Base-by-base conservation (phyloP, 139 green algal species). In the Yamagishiella unicocca region DNA sequence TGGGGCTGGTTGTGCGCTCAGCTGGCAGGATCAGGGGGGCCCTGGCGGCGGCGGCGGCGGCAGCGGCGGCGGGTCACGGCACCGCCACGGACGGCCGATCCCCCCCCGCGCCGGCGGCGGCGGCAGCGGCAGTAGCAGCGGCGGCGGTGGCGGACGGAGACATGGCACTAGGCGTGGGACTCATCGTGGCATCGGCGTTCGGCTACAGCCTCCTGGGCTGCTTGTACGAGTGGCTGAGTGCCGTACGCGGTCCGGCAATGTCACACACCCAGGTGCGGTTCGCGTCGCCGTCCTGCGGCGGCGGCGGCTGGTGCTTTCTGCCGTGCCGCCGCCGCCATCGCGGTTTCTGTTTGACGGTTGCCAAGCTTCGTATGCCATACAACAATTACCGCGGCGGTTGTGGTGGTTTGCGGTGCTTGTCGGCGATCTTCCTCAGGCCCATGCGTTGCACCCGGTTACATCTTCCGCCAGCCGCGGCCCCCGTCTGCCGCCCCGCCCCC, bases 141-240 rank as follows among this genome's bases (percentile, higher is more conserved):
- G 40, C 71, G 40, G 27, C 42, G 27, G 45, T 27, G 1, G 45
- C 43, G 42, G 43, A 43, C 25, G 29, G 29, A 10, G 66, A 75
- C 35, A 43, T 89, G n/a, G 43, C 43, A 10, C 35, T 46, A 0
- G 84, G 84, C 27, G 84, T 78, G 21, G 38, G 2, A 27, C 40
- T 72, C 22, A 64, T 84, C 2, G 66, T 71, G 12, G n/a, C 64
- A 17, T 89, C 85, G 29, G 75, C 85, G 4, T 50, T 83, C 27
- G 73, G 75, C 61, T 89, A 89, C 75, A 85, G 74, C 85, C 85
- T 89, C 7, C 75, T 89, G 61, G 85, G 85, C 66, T 83, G 79
- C 61, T 25, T 89, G 33, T 89, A 89, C 61, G 85, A 89, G 67
- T 85, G 79, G 79, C 79, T 85, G 42, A 76, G 61, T 22, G 79